Conservation (phyloP, 1,284 basidiomycete species). For the Malassezia pachydermatis region DNA sequence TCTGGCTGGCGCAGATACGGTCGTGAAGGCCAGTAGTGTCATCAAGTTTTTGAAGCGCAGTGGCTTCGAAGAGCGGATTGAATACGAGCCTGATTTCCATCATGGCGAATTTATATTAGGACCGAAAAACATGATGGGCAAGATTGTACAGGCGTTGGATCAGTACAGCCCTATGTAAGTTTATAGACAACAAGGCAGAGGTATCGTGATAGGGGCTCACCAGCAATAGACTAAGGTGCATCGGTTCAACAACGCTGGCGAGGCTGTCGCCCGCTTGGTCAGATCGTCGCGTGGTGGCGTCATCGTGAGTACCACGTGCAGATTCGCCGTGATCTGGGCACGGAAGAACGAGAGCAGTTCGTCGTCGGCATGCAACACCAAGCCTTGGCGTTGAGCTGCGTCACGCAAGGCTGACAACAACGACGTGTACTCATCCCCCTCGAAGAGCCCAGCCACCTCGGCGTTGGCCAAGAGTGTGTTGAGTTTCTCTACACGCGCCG, state of each 20-base stretch:
- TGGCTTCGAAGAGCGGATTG: constrained; percentile 1
- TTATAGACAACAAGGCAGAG: too few relatives aligned
- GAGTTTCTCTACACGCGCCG: constrained; percentile 97
- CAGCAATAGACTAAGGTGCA: constrained; percentile 36
- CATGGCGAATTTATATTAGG: constrained; percentile 13
- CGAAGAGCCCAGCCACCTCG: constrained; percentile 94
- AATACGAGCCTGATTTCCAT: not conserved
- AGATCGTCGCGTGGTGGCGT: constrained; percentile 93
- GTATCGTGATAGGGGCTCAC: too few relatives aligned
- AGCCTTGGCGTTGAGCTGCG: constrained; percentile 88
- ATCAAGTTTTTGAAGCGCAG: constrained; percentile 4
- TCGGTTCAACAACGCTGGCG: constrained; percentile 54
- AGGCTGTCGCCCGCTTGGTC: constrained; percentile 78
- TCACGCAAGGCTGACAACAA: constrained; percentile 98
- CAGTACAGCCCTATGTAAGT: constrained; percentile 6
- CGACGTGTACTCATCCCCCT: constrained; percentile 75
- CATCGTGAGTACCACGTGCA: constrained; percentile 68
- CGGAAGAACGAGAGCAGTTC: constrained; percentile 41
- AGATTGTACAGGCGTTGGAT: constrained; percentile 7
- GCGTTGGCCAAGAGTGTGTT: constrained; percentile 97
- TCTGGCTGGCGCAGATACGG: constrained; percentile 14
- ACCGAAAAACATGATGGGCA: not conserved
- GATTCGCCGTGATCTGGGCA: constrained; percentile 30
- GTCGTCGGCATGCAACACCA: constrained; percentile 96
- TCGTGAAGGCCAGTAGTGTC: constrained; percentile 9